A percentile compares a stretch with the other conserved stretches of the same genome.
phyloP scores from a whole-genome alignment of 345 rosid species.

The Populus pruinosa region DNA sequence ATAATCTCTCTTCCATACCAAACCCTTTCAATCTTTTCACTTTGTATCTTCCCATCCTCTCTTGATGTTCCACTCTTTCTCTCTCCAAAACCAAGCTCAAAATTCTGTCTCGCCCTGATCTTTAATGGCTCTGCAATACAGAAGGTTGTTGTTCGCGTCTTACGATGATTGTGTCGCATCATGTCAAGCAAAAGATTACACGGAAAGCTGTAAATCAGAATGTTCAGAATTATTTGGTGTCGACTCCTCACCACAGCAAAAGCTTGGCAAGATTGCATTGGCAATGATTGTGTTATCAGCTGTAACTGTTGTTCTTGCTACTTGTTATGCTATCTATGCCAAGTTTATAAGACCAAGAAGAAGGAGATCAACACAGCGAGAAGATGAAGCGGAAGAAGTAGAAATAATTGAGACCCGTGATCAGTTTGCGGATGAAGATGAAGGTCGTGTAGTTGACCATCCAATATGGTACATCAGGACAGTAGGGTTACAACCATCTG shows the following conservation, averaged over 20 bases:
- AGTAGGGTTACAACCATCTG: slow-evolving; percentile 18
- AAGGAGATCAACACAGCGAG: background rate
- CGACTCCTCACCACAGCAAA: background rate
- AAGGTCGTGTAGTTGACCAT: slow-evolving; percentile 21
- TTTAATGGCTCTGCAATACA: slow-evolving; percentile 6
- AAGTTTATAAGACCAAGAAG: slow-evolving; percentile 8
- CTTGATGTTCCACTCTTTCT: background rate
- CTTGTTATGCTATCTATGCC: background rate
- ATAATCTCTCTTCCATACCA: background rate
- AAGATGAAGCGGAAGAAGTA: background rate
- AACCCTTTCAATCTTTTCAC: background rate
- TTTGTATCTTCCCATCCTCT: background rate
- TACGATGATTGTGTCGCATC: background rate
- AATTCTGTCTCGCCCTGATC: background rate
- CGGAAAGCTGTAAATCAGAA: too few relatives aligned
- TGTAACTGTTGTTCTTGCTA: background rate
- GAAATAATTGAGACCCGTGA: slow-evolving; percentile 8
- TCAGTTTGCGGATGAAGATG: slow-evolving; percentile 22
- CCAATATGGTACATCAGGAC: slow-evolving; percentile 26
- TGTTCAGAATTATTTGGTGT: too few relatives aligned
- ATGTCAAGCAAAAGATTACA: background rate
- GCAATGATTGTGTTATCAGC: background rate
- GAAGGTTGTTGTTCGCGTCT: background rate
- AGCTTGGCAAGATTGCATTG: background rate
- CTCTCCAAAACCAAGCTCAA: background rate